Evolutionary conservation across 306 rosid species (phyloP), one percentile per base, ranked within the genome.

Genomic region (Casuarina glauca): DNA sequence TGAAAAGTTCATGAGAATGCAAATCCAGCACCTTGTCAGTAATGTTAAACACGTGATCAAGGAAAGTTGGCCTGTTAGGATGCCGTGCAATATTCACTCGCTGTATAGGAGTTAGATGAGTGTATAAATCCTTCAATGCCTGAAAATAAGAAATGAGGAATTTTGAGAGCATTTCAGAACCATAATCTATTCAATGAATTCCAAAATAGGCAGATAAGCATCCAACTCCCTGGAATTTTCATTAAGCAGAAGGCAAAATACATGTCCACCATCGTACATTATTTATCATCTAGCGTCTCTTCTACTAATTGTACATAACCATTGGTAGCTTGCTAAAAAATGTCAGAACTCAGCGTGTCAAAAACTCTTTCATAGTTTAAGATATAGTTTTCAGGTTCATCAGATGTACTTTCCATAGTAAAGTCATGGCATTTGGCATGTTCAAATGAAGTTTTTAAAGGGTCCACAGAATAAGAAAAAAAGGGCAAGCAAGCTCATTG

Each of bases 11-110:
- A 49, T 60, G 35, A 69, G 73, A 60, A 9, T 66, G 77, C 15
- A 48, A 75, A 60, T 49, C 55, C 76, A 10, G 73, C 68, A 93
- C 99, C 94, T 85, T 95, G 35, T 95, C 99, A 71, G 99, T 95
- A 63, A 95, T 95, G 91, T 73, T 93, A 68, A 88, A 93, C 67
- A 95, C 74, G 8, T 95, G 99, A 82, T 95, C 99, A 60, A 95
- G 97, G 88, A 84, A 91, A 75, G 99, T 93, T 32, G 99, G 99
- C 87, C 99, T 84, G 93, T 93, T 88, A 76, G 98, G 99, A 86
- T 95, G 99, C 55, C 99, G 87, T 44, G 98, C 99, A 71, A 95
- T 87, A 79, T 73, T 52, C 86, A 93, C 89, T 19, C 97, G 91
- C 82, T 95, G 97, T 78, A 88, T 88, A 66, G 99, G 99, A 78